phyloP scores from a whole-genome alignment of 495 filamentous ascomycete genomes.

The Penicillium maclennaniae region DNA sequence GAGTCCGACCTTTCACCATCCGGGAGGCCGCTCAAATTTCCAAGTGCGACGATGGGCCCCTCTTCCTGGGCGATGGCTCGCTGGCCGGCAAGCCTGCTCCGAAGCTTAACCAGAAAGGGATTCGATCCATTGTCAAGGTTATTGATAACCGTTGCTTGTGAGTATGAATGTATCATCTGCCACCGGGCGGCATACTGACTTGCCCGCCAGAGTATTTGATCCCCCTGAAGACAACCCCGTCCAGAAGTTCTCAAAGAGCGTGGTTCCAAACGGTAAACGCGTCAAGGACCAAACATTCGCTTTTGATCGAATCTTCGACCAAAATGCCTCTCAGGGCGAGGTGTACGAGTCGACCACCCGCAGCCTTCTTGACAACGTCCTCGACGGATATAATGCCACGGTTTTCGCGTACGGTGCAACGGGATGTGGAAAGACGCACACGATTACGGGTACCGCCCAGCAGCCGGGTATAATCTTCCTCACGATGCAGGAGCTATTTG shows the following conservation, averaged over 20 bases:
- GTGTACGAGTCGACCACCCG: slow-evolving; percentile 95
- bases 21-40: slow-evolving; percentile 65
- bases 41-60: slow-evolving; percentile 76
- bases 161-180: slow-evolving; percentile 29
- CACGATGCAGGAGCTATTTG: slow-evolving; percentile 96
- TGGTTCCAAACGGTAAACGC: slow-evolving; percentile 81
- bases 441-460: slow-evolving; percentile 90
- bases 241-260: slow-evolving; percentile 80
- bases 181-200: slow-evolving; percentile 10
- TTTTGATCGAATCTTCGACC: slow-evolving; percentile 96
- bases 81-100: slow-evolving; percentile 76
- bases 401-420: slow-evolving; percentile 99
- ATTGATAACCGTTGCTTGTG: slow-evolving; percentile 95
- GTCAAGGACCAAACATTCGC: slow-evolving; percentile 98
- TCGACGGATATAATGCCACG: slow-evolving; percentile 98
- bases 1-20: slow-evolving; percentile 87
- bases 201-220: slow-evolving; percentile 75
- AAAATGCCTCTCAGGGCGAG: slow-evolving; percentile 87
- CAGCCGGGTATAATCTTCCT: slow-evolving; percentile 97
- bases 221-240: slow-evolving; percentile 95
- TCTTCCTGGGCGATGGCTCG: slow-evolving; percentile 94
- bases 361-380: slow-evolving; percentile 82
- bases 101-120: slow-evolving; percentile 79
- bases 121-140: slow-evolving; percentile 90
- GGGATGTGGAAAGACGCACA: slow-evolving; percentile 97